A percentile compares a stretch with the other conserved stretches of the same genome.
Evolutionary conservation across 2,329 filamentous ascomycete species (phyloP).

Genomic region (Colletotrichum karsti): DNA sequence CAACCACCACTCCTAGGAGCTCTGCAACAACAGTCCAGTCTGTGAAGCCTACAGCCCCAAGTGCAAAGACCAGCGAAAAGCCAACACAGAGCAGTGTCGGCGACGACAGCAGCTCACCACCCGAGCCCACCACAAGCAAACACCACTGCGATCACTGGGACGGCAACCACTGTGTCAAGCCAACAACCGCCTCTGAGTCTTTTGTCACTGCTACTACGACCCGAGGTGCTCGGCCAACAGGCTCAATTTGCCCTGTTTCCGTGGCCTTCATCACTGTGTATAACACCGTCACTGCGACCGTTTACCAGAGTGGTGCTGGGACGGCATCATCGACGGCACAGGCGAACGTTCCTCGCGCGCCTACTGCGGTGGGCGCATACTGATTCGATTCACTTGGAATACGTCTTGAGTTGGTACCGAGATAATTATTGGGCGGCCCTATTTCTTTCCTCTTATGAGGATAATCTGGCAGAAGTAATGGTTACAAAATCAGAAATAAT

Average conservation of each 20-base stretch:
- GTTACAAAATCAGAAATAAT: neutral
- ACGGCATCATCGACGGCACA: neutral
- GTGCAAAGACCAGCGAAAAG: neutral
- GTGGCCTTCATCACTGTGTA: conserved; percentile 44
- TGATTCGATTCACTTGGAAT: neutral
- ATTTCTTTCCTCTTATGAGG: neutral
- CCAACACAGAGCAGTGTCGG: neutral
- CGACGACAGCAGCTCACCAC: neutral
- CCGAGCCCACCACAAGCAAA: neutral
- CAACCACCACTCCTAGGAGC: neutral
- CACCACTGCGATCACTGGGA: conserved; percentile 34
- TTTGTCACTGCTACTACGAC: conserved; percentile 9
- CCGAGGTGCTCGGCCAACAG: conserved; percentile 18
- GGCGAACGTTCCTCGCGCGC: conserved; percentile 11
- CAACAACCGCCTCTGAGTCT: neutral
- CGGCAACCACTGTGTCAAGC: conserved; percentile 20
- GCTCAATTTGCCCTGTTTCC: conserved; percentile 35
- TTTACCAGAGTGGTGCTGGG: conserved; percentile 18
- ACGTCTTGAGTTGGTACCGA: no score
- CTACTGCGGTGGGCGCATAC: neutral
- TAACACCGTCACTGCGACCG: conserved; percentile 45
- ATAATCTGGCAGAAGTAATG: conserved; percentile 22
- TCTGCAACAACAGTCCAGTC: neutral
- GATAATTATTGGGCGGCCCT: neutral
- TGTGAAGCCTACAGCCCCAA: neutral